A percentile compares a stretch with the other conserved stretches of the same genome.
phyloP scores from a whole-genome alignment of 2,329 filamentous ascomycete species.

The Coleophoma crateriformis region DNA sequence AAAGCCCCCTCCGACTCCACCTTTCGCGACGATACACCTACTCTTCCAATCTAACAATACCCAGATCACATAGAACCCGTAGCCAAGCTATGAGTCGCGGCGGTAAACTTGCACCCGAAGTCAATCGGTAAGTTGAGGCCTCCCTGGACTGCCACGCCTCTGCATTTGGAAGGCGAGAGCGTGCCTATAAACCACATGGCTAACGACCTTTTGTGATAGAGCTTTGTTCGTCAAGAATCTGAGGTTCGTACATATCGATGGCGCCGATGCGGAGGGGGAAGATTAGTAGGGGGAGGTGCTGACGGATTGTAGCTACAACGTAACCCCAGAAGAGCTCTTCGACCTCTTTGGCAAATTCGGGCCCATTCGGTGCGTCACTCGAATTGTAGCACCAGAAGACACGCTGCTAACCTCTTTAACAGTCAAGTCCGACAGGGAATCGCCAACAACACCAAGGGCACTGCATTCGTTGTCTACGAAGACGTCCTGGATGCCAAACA shows the following conservation, averaged over 20 bases:
- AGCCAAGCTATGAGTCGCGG: conserved; percentile 86
- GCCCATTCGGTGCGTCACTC: conserved; percentile 75
- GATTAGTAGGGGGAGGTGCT: conserved; percentile 49
- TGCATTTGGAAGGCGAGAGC: too few relatives aligned
- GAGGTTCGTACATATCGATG: conserved; percentile 54
- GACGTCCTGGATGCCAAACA: conserved; percentile 98
- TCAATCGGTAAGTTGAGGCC: conserved; percentile 78
- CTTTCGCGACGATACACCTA: conserved; percentile 1
- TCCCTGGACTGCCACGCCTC: too few relatives aligned
- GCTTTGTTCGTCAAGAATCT: conserved; percentile 99
- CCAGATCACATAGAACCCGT: conserved; percentile 12
- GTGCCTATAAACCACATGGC: conserved; percentile 2
- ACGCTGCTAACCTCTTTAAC: conserved; percentile 10
- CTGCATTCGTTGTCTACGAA: conserved; percentile 98
- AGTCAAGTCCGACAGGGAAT: conserved; percentile 99
- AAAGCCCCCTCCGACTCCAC: conserved; percentile 1
- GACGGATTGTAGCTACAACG: conserved; percentile 74
- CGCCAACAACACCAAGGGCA: conserved; percentile 94
- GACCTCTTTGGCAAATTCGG: conserved; percentile 98
- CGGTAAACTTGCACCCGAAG: conserved; percentile 97
- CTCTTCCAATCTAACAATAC: conserved; percentile 5
- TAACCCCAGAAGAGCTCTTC: conserved; percentile 95
- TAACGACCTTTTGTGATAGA: conserved; percentile 43
- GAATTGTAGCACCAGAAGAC: conserved; percentile 7
- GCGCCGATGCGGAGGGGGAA: conserved; percentile 42